These are phyloP conservation scores for Davidsoniella neocaledoniae DNA, from an alignment of 2,329 filamentous ascomycete species.

Conservation along the genomic window DNA sequence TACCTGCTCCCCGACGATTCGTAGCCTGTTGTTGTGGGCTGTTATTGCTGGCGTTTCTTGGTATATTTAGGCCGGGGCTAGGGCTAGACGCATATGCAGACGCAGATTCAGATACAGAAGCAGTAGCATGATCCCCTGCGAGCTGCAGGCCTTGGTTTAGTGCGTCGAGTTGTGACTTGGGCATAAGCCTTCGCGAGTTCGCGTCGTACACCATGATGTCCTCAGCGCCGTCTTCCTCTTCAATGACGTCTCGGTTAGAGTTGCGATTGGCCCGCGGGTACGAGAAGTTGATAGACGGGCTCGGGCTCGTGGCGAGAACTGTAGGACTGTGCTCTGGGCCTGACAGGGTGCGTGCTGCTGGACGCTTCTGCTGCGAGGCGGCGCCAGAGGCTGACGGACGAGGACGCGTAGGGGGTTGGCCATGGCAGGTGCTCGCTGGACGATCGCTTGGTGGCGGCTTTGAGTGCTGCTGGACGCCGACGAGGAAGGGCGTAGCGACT, in stretches of 20 bases:
- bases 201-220: slow-evolving; percentile 42
- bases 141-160: slow-evolving; percentile 6
- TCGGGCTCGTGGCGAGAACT: slow-evolving; percentile 27
- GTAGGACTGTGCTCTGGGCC: slow-evolving; percentile 29
- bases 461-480: slow-evolving; percentile 24
- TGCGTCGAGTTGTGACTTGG: slow-evolving; percentile 18
- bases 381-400: slow-evolving; percentile 29
- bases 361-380: slow-evolving; percentile 8
- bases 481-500: not conserved
- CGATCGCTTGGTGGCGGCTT: slow-evolving; percentile 38
- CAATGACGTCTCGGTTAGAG: slow-evolving; percentile 23
- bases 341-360: slow-evolving; percentile 16
- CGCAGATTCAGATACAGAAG: slow-evolving; percentile 25
- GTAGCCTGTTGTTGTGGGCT: not conserved
- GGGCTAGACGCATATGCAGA: too few relatives aligned
- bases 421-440: slow-evolving; percentile 20
- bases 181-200: slow-evolving; percentile 48
- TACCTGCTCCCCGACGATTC: not conserved
- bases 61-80: slow-evolving; percentile 1
- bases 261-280: slow-evolving; percentile 31
- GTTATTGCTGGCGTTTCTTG: not conserved
- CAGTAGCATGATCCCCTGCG: slow-evolving; percentile 21
- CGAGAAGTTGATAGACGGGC: slow-evolving; percentile 41
- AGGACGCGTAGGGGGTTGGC: not conserved
- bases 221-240: slow-evolving; percentile 17